These are phyloP conservation scores for Knoxia roxburghii DNA, from an alignment of 257 asterid species.

Conservation along the genomic window DNA sequence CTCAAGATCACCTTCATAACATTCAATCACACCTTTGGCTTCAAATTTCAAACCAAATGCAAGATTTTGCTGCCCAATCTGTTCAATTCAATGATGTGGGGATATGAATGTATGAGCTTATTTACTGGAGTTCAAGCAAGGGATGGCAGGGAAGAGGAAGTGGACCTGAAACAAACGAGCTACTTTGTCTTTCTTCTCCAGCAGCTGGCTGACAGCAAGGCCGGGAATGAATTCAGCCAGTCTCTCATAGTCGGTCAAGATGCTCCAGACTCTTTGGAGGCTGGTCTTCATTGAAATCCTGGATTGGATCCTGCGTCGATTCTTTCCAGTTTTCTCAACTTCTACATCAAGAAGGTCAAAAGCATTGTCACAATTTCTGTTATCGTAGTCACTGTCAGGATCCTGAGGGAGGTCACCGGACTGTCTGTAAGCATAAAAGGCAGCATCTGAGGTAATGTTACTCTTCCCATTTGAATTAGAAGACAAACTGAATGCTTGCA, in stretches of 20 bases:
- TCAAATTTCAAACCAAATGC: constrained; percentile 78
- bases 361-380: constrained; percentile 10
- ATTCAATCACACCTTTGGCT: constrained; percentile 72
- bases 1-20: constrained; percentile 71
- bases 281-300: constrained; percentile 54
- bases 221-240: constrained; percentile 83
- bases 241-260: constrained; percentile 75
- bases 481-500: not conserved
- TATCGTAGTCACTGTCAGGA: not conserved
- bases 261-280: constrained; percentile 55
- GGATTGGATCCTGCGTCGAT: constrained; percentile 56
- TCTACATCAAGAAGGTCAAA: constrained; percentile 36
- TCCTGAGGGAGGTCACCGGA: not conserved
- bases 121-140: not conserved
- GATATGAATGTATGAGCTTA: not conserved
- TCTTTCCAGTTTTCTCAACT: constrained; percentile 53
- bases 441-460: not conserved
- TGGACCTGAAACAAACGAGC: constrained; percentile 79
- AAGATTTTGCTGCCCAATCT: constrained; percentile 72
- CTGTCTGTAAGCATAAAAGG: not conserved
- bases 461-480: not conserved
- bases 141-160: constrained; percentile 1
- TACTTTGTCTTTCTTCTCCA: constrained; percentile 54
- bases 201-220: constrained; percentile 71
- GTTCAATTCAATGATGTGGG: constrained; percentile 16